A percentile compares a stretch with the other conserved stretches of the same genome.
These are phyloP conservation scores for Plasmodium adleri DNA, from an alignment of 169 alveolate genomes.

Conservation along the genomic window DNA sequence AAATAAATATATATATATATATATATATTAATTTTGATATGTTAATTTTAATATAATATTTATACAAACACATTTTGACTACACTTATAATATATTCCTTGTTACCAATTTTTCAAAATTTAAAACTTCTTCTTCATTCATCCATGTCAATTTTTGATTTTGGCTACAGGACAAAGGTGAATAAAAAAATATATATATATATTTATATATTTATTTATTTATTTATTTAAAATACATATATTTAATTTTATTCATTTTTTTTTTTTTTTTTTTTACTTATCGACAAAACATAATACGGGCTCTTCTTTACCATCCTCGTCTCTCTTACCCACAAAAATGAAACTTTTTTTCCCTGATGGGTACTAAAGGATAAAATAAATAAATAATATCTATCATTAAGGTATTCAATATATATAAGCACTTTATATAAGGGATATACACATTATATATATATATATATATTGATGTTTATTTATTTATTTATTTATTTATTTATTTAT, in stretches of 20 bases:
- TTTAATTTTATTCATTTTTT: neutral
- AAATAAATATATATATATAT: neutral
- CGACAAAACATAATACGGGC: constrained; percentile 86
- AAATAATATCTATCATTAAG: neutral
- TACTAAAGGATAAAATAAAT: constrained; percentile 56
- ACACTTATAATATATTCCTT: neutral
- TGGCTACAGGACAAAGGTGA: constrained; percentile 6
- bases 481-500: neutral
- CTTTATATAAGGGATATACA: neutral
- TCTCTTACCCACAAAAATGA: constrained; percentile 85
- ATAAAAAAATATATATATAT: neutral
- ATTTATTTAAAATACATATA: neutral
- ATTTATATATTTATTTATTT: neutral
- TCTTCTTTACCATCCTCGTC: constrained; percentile 88
- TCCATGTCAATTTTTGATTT: constrained; percentile 37
- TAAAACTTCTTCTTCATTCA: constrained; percentile 50
- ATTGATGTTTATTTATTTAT: too few species aligned
- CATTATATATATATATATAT: constrained; percentile 1
- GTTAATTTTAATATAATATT: too few species aligned
- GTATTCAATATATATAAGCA: too few species aligned
- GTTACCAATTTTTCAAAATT: constrained; percentile 49
- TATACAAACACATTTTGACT: too few species aligned
- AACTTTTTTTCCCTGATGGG: constrained; percentile 86
- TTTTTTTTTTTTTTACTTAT: constrained; percentile 73
- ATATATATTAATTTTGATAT: neutral